Evolutionary conservation across 768 basidiomycete genomes (phyloP).

Genomic region (Filobasidium wieringae): DNA sequence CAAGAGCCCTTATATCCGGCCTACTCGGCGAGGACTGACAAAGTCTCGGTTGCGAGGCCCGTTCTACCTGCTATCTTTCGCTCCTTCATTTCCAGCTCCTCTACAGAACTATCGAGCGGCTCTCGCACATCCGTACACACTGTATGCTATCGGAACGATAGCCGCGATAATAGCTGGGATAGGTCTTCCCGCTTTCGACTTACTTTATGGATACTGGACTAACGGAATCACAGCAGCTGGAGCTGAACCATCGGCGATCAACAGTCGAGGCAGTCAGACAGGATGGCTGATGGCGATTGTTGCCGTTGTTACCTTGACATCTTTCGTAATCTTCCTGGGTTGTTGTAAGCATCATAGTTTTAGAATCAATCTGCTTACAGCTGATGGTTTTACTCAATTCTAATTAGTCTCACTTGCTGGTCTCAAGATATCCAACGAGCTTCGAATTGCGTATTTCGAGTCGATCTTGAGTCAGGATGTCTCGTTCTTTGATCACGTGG

Average conservation of each 20-base stretch:
- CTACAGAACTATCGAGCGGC: slow-evolving; percentile 8
- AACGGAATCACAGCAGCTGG: slow-evolving; percentile 10
- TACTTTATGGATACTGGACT: slow-evolving; percentile 25
- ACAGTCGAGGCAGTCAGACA: slow-evolving; percentile 3
- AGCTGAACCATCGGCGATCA: neutral
- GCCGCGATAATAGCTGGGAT: slow-evolving; percentile 18
- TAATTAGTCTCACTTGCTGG: slow-evolving; percentile 19
- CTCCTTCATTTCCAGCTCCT: slow-evolving; percentile 18
- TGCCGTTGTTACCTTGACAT: slow-evolving; percentile 11
- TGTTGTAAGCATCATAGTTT: slow-evolving; percentile 18
- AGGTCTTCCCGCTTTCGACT: slow-evolving; percentile 22
- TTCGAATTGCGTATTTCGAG: slow-evolving; percentile 22
- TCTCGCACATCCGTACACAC: slow-evolving; percentile 14
- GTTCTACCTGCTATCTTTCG: slow-evolving; percentile 23
- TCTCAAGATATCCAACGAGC: slow-evolving; percentile 15
- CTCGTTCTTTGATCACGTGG: slow-evolving; percentile 26
- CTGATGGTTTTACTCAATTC: neutral
- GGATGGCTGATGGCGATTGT: slow-evolving; percentile 27
- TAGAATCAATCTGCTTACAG: neutral
- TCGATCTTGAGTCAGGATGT: slow-evolving; percentile 23
- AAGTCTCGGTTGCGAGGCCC: neutral
- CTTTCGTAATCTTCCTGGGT: slow-evolving; percentile 9
- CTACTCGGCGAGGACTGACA: too few species aligned
- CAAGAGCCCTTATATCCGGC: too few species aligned
- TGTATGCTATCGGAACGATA: slow-evolving; percentile 18